Evolutionary conservation across 176 grass and related monocot genomes (phyloP), one percentile per base, ranked within the genome.

Genomic region (Oryza punctata): DNA sequence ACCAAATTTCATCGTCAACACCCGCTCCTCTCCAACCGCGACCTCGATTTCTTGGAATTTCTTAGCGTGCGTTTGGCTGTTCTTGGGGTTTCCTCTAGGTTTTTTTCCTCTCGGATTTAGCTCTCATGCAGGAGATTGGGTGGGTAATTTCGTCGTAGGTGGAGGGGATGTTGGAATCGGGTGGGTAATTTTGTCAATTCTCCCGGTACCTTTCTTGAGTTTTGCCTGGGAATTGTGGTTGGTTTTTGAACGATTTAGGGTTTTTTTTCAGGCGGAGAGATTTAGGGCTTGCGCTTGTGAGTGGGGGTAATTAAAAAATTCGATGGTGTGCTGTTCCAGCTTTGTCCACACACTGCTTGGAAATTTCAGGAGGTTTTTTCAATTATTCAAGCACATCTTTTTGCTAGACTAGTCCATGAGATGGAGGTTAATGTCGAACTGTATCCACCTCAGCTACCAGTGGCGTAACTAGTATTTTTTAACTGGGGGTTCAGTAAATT

Each of bases 261-360:
- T 40, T 23, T 61, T 60, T 10, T 60, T 2, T 23, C 57, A 3
- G 19, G 57, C 57, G 57, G 21, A 23, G 8, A 5, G 5, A 60
- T 60, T 60, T 60, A 60, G 57, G 52, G 57, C 57, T 60, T 60
- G 57, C 1, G 0, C 21, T 18, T 60, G 18, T 25, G 26, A 25
- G 26, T 59, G 18, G 47, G 59, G 61, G 25, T 26, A n/a, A n/a
- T n/a, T n/a, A n/a, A n/a, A n/a, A 13, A 70, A 70, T 45, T 43
- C 33, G 1, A 52, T 60, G 65, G 9, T 18, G 28, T 21, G 32
- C 32, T 33, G 32, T 33, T 33, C 32, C 32, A 33, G 32, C 32
- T 33, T 33, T 81, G 65, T 76, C 60, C 73, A 71, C 3, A 49
- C 5, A 67, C 60, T 46, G 69, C 75, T 38, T 88, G 5, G 73